Evolutionary conservation across 768 basidiomycete species (phyloP).

Genomic region (Porphyrellus cyaneotinctus): DNA sequence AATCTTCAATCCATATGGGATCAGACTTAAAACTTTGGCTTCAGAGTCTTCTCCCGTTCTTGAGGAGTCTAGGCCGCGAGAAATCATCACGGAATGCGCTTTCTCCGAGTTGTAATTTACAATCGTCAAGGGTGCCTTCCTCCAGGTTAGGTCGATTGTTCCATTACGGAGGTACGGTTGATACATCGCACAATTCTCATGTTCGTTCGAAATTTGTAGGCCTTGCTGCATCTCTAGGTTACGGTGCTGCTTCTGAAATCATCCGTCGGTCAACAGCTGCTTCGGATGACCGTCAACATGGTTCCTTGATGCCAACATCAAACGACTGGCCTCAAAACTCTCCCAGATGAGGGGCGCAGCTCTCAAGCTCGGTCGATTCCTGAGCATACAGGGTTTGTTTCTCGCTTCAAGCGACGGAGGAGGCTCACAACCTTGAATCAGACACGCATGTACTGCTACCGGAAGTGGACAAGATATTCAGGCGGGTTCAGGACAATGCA

Average conservation of each 20-base stretch:
- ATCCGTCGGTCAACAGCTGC: constrained; percentile 59
- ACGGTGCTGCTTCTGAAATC: constrained; percentile 87
- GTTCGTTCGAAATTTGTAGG: constrained; percentile 43
- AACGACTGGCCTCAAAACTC: constrained; percentile 84
- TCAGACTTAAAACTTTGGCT: not conserved
- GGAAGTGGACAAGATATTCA: constrained; percentile 83
- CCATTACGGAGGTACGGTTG: constrained; percentile 80
- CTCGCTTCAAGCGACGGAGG: not conserved
- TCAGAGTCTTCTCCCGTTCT: not conserved
- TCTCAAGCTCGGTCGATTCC: constrained; percentile 92
- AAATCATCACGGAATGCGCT: not conserved
- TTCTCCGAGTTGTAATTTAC: constrained; percentile 43
- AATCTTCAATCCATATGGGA: not conserved
- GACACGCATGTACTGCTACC: constrained; percentile 87
- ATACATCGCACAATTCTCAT: not conserved
- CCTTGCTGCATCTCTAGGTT: constrained; percentile 82
- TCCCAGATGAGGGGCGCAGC: constrained; percentile 95
- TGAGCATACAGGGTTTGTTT: constrained; percentile 84
- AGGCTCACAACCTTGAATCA: constrained; percentile 27
- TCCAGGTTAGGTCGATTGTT: constrained; percentile 86
- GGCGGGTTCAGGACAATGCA: constrained; percentile 89
- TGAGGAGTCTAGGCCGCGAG: not conserved
- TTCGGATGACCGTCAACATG: constrained; percentile 28
- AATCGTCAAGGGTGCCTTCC: constrained; percentile 86
- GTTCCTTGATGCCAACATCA: constrained; percentile 81